Percentiles rank a stretch among this genome's conserved stretches.
Evolutionary conservation across 2,329 filamentous ascomycete genomes (phyloP).

Genomic region (Aspergillus pseudonomiae): DNA sequence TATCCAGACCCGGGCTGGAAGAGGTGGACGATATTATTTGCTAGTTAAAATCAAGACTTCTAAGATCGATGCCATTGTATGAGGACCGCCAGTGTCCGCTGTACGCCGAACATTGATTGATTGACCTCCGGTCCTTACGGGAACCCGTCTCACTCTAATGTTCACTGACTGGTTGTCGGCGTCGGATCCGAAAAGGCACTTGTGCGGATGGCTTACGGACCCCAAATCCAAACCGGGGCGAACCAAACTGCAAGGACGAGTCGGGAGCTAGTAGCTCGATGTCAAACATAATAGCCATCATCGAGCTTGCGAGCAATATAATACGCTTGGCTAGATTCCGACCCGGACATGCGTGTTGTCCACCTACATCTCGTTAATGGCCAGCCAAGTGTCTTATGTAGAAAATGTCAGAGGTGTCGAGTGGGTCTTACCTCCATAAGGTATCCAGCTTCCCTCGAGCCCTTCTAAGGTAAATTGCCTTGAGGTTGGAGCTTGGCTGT

Average conservation of each 20-base stretch:
- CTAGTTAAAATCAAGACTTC: too few species aligned
- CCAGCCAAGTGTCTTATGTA: too few species aligned
- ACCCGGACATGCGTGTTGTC: not conserved
- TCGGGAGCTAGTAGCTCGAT: not conserved
- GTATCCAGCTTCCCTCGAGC: constrained; percentile 8
- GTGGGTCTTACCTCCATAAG: constrained; percentile 6
- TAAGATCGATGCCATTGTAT: too few species aligned
- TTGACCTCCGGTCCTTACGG: too few species aligned
- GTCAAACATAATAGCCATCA: not conserved
- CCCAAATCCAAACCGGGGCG: not conserved
- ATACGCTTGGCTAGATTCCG: not conserved
- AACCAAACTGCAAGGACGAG: not conserved
- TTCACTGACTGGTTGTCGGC: not conserved
- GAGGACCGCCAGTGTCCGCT: too few species aligned
- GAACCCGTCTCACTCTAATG: too few species aligned
- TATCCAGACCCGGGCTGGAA: too few species aligned
- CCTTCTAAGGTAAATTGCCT: not conserved
- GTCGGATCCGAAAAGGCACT: not conserved
- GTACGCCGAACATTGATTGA: too few species aligned
- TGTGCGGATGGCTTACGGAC: not conserved
- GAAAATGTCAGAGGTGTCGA: not conserved
- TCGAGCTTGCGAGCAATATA: not conserved
- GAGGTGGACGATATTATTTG: too few species aligned
- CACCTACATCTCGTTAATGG: not conserved
- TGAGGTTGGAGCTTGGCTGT: not conserved